A percentile compares a stretch with the other conserved stretches of the same genome.
These are phyloP conservation scores for Lepidium africanum DNA, from an alignment of 345 rosid species.

Conservation along the genomic window DNA sequence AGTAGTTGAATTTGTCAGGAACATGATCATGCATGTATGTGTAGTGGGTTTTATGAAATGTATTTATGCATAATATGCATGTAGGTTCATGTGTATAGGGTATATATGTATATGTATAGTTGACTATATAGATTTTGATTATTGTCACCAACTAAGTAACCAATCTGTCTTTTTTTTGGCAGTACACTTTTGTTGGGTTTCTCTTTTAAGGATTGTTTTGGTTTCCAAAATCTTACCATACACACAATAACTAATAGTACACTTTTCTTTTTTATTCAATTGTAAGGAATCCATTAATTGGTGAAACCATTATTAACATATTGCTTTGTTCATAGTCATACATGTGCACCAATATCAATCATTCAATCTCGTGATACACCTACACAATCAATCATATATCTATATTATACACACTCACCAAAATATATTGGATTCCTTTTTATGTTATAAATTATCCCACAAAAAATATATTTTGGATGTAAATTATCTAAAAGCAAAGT, in stretches of 20 bases:
- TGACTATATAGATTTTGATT: conserved; percentile 10
- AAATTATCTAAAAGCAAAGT: background rate
- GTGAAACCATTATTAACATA: conserved; percentile 10
- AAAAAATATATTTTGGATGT: background rate
- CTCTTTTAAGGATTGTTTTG: conserved; percentile 23
- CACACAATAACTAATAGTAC: conserved; percentile 7
- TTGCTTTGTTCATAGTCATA: conserved; percentile 26
- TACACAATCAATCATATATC: conserved; percentile 16
- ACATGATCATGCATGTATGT: background rate
- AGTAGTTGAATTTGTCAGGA: no score
- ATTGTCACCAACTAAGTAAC: conserved; percentile 29
- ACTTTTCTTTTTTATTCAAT: conserved; percentile 12
- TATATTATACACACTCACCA: conserved; percentile 2
- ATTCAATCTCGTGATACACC: conserved; percentile 19
- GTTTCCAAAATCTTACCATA: conserved; percentile 28
- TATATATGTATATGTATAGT: conserved; percentile 5
- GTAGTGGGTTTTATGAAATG: background rate
- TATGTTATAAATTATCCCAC: no score
- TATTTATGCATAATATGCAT: background rate
- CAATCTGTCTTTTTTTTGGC: conserved; percentile 11
- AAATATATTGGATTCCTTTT: background rate
- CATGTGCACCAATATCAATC: conserved; percentile 28
- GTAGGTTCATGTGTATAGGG: background rate
- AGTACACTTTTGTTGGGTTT: conserved; percentile 15
- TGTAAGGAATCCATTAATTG: conserved; percentile 22